Evolutionary conservation across 768 basidiomycete genomes (phyloP), one percentile per base, ranked within the genome.

Genomic region (Calvatia gigantea): DNA sequence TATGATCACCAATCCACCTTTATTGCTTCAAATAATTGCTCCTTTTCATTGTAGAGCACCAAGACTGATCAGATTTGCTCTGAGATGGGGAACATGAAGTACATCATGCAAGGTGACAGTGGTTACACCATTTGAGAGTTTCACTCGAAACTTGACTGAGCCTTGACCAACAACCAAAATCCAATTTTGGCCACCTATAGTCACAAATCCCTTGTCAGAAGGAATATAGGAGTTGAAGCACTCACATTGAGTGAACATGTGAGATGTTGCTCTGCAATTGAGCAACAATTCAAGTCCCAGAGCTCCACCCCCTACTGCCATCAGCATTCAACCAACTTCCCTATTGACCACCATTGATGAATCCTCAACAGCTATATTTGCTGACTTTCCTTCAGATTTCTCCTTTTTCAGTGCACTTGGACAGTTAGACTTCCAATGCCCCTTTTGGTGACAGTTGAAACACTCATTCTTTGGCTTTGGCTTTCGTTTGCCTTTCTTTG

Each of bases 31-130:
- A 28, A 54, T 38, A 9, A 7, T 41, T 6, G 48, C 59, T 17
- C 61, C 58, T 2, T 29, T 35, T 9, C 25, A 28, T 46, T 62
- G 57, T 15, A 62, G 25, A 11, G 43, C 49, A 7, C 61, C 59
- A 17, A 61, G 53, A 33, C 64, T 62, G 57, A 65, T 54, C 2
- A 64, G 45, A 37, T 65, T 64, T 3, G 57, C 58, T 1, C 57
- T 58, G 15, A 64, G 58, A 14, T 51, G 4, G 9, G 63, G 63
- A 31, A 65, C 55, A 53, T 65, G 49, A 19, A 62, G 54, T 14
- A 50, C 57, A 42, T 48, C 31, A 38, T 56, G 46, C 14, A 64
- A 58, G 25, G 43, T 32, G 15, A 61, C 32, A 15, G 39, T 59
- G 21, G 47, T 51, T 14, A 8, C 39, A 31, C 45, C 57, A 39